Evolutionary conservation across 176 grass and related monocot species (phyloP).

Genomic region (Neostapfia colusana): DNA sequence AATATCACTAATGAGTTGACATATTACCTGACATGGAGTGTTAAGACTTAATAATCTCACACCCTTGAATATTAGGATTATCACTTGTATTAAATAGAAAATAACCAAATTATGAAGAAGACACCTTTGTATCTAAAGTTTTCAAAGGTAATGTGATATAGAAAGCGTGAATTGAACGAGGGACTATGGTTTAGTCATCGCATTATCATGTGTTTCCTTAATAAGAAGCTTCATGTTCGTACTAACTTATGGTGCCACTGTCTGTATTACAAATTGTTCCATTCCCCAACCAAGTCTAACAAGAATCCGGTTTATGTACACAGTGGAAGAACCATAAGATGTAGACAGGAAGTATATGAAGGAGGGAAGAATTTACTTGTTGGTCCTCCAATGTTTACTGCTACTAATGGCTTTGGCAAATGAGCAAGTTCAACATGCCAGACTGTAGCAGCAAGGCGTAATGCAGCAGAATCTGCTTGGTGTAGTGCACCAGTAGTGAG

Average conservation of each 20-base stretch:
- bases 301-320: conserved; percentile 3
- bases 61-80: neutral
- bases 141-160: neutral
- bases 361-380: conserved; percentile 60
- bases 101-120: neutral
- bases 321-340: neutral
- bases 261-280: neutral
- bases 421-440: conserved; percentile 84
- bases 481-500: conserved; percentile 78
- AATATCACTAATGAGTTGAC: neutral
- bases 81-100: neutral
- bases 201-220: neutral
- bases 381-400: conserved; percentile 90
- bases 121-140: no score
- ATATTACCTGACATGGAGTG: neutral
- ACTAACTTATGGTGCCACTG: neutral
- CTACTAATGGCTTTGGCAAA: conserved; percentile 75
- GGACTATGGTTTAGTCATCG: neutral
- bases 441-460: conserved; percentile 61
- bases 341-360: conserved; percentile 13
- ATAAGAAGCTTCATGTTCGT: neutral
- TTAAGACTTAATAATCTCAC: neutral
- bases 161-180: neutral
- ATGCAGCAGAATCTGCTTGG: conserved; percentile 80
- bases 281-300: neutral